These are phyloP conservation scores for Candida ipomoeae DNA, from an alignment of 805 yeast genomes.

Conservation along the genomic window DNA sequence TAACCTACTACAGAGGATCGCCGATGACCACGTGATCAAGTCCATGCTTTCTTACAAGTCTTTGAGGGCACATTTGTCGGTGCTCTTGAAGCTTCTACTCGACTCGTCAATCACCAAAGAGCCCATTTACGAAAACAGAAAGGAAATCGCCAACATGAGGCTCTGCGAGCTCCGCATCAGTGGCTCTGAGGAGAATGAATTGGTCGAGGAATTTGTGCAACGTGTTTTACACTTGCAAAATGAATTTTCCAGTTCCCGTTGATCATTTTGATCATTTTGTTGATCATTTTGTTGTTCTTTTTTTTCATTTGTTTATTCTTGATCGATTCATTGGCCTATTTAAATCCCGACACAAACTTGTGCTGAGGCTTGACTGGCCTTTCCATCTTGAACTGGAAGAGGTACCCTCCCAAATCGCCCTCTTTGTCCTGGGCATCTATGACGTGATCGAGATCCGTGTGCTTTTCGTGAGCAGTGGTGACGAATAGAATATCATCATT, in stretches of 20 bases:
- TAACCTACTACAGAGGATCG: constrained; percentile 8
- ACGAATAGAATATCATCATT: constrained; percentile 56
- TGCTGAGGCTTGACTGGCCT: constrained; percentile 26
- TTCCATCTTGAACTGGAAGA: constrained; percentile 44
- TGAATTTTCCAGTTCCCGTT: not conserved
- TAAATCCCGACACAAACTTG: constrained; percentile 11
- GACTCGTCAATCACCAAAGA: constrained; percentile 49
- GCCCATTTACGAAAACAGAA: constrained; percentile 48
- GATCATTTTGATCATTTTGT: too few relatives aligned
- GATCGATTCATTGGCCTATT: not conserved
- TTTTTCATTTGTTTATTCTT: too few relatives aligned
- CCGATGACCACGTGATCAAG: constrained; percentile 42
- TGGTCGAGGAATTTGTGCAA: constrained; percentile 66
- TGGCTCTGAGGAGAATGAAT: constrained; percentile 62
- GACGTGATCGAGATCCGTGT: constrained; percentile 33
- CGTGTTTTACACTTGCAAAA: constrained; percentile 28
- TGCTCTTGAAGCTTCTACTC: constrained; percentile 44
- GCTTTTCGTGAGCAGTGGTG: constrained; percentile 57
- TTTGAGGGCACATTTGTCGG: constrained; percentile 51
- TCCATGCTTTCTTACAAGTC: constrained; percentile 48
- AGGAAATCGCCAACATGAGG: constrained; percentile 57
- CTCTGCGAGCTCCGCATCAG: constrained; percentile 56
- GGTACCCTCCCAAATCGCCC: constrained; percentile 59
- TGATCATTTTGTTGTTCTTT: too few relatives aligned
- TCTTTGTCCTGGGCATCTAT: constrained; percentile 21